Conservation (phyloP, 768 basidiomycete genomes). For the Mycena metata region DNA sequence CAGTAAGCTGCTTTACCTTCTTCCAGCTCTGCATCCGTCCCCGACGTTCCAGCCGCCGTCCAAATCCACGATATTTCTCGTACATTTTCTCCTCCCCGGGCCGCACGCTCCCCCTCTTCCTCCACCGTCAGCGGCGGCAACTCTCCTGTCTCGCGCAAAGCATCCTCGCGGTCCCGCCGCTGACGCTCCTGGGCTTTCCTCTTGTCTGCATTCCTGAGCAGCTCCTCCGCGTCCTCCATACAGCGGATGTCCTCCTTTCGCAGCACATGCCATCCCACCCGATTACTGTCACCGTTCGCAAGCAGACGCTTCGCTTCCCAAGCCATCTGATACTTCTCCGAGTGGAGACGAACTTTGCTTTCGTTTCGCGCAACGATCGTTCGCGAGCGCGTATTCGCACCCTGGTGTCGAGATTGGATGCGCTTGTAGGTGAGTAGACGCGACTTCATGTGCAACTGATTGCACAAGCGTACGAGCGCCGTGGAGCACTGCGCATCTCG, state of each 20-base stretch:
- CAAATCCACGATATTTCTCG: constrained; percentile 29
- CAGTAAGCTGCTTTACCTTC: constrained; percentile 24
- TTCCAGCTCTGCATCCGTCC: constrained; percentile 12
- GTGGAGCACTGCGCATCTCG: constrained; percentile 41
- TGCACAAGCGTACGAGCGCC: constrained; percentile 37
- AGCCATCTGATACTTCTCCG: constrained; percentile 34
- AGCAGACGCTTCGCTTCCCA: constrained; percentile 17
- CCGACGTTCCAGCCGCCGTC: constrained; percentile 13
- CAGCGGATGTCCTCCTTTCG: constrained; percentile 18
- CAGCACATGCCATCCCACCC: constrained; percentile 1
- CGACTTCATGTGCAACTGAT: constrained; percentile 38
- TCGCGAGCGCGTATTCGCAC: constrained; percentile 18
- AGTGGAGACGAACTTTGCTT: constrained; percentile 21
- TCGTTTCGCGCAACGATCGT: constrained; percentile 17
- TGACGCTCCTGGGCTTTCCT: neutral
- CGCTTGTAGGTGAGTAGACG: constrained; percentile 37
- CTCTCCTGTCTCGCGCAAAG: neutral
- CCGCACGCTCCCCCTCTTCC: neutral
- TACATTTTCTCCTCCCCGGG: neutral
- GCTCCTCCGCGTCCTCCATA: constrained; percentile 23
- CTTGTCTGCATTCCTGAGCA: neutral
- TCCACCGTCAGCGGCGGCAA: neutral
- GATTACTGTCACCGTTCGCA: neutral
- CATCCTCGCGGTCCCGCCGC: neutral
- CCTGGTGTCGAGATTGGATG: constrained; percentile 21